Evolutionary conservation across 805 yeast species (phyloP), one percentile per base, ranked within the genome.

Genomic region (Ogataea salicorniae): DNA sequence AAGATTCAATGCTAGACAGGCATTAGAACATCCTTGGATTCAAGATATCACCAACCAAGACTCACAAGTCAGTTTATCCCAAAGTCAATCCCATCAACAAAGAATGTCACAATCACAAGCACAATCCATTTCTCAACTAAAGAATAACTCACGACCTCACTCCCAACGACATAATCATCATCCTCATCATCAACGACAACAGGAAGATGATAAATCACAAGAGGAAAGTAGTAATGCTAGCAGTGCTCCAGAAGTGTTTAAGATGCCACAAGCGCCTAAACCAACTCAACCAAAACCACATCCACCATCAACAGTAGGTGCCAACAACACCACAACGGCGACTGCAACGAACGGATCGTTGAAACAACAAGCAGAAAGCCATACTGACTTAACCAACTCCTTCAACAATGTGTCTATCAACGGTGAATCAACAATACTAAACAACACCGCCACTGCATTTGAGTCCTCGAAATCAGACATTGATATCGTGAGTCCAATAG

Each of bases 1-100:
- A 37, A 74, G 99, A 50, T 75, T 87, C 17, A 80, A 84, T 17
- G 97, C 98, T 0, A 70, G 71, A 6, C 79, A 77, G 46, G 97
- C 97, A 0, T 71, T 92, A 41, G 62, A 70, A 17, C 95, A 89
- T 62, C 84, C 84, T 4, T 94, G 99, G 99, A 71, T 92, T n/a
- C 63, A 51, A 17, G 72, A 62, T 29, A 51, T 61, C 39, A 34
- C 56, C 36, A 40, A 56, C n/a, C 44, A 58, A 46, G 57, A 58
- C 41, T 58, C 68, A 38, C 66, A 76, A 46, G 70, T 83, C 3
- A 81, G 88, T 53, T 66, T 85, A 45, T 82, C 88, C 5, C 88
- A 83, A 59, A 81, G 87, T 13, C 82, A 83, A 52, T 81, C 87
- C 0, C 87, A 83, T 57, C 88, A 83, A 56, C 76, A 71, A 45